Percentiles rank a stretch among this genome's conserved stretches.
phyloP scores from a whole-genome alignment of 2,329 filamentous ascomycete genomes.

The Calonectria pauciramosa region DNA sequence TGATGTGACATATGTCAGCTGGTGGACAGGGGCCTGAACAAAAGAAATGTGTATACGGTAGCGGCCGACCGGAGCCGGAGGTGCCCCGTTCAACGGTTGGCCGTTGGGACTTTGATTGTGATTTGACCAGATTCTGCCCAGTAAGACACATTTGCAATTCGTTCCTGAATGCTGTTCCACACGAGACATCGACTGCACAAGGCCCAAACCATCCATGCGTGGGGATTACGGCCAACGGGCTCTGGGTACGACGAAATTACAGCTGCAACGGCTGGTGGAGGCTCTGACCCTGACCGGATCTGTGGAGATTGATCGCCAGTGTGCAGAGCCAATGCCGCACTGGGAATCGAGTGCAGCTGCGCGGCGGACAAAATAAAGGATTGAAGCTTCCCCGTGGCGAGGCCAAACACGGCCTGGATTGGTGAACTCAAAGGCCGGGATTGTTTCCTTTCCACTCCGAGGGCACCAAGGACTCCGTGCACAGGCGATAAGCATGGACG shows the following conservation, averaged over 20 bases:
- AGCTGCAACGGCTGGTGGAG: conserved; percentile 15
- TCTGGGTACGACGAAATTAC: conserved; percentile 26
- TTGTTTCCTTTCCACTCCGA: conserved; percentile 27
- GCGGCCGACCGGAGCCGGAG: not conserved
- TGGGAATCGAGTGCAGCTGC: conserved; percentile 37
- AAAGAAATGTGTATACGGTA: conserved; percentile 11
- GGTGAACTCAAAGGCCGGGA: conserved; percentile 24
- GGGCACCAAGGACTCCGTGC: conserved; percentile 16
- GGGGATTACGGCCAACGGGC: not conserved
- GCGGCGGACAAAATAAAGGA: conserved; percentile 19
- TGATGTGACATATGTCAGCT: conserved; percentile 16
- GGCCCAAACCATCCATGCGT: not conserved
- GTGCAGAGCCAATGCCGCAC: conserved; percentile 19
- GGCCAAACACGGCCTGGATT: conserved; percentile 23
- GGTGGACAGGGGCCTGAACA: conserved; percentile 9
- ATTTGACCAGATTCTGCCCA: not conserved
- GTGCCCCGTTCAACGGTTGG: not conserved
- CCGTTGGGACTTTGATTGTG: not conserved
- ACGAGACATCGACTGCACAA: not conserved
- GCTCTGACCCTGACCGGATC: conserved; percentile 34
- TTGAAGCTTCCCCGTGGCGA: conserved; percentile 41
- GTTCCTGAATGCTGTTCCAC: not conserved
- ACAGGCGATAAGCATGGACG: conserved; percentile 31
- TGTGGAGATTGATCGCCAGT: conserved; percentile 28
- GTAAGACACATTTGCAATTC: not conserved